Evolutionary conservation across 2,329 filamentous ascomycete genomes (phyloP), one percentile per base, ranked within the genome.

Genomic region (Knufia fluminis): DNA sequence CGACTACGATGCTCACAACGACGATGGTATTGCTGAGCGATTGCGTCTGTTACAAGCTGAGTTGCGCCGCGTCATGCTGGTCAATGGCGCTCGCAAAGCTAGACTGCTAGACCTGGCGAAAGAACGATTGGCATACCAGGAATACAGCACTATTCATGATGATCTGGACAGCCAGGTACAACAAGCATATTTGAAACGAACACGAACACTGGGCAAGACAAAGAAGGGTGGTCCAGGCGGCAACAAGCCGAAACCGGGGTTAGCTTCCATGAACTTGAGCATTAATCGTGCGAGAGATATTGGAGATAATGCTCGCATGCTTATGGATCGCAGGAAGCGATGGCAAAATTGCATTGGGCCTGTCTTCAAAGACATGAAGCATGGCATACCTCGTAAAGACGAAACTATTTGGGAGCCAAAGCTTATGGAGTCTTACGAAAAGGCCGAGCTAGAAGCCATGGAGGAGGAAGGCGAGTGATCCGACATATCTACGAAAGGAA

Each of bases 101-200:
- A 80, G 90, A 2, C 74, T 98, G 9, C 81, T 87, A 1, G 90
- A 96, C 32, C 76, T 96, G 23, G 87, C 92, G 6, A 85, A 89
- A 59, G 90, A 95, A 64, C 83, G 88, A 57, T 91, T 98, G 80
- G 92, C 92, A 0, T 83, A 92, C 69, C 92, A 98, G 64, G 92
- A 98, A 65, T 98, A 95, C 71, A 85, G 84, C 65, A 96, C 89
- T 49, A 98, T 98, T 59, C 83, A 94, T 45, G 92, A 98, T 64
- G 92, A 98, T 65, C 81, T 98, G 19, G 92, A 98, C 71, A 82
- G 83, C 36, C 92, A 97, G 64, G 89, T 97, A 36, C 90, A 97
- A 63, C 84, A 87, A 46, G 91, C 92, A 2, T 98, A 97, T 63
- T 81, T 94, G 39, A 98, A 98, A 71, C 85, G 92, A 20, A 97